A percentile compares a stretch with the other conserved stretches of the same genome.
Conservation (phyloP, 371 early-diverging fungal species). For the Circinella minor region DNA sequence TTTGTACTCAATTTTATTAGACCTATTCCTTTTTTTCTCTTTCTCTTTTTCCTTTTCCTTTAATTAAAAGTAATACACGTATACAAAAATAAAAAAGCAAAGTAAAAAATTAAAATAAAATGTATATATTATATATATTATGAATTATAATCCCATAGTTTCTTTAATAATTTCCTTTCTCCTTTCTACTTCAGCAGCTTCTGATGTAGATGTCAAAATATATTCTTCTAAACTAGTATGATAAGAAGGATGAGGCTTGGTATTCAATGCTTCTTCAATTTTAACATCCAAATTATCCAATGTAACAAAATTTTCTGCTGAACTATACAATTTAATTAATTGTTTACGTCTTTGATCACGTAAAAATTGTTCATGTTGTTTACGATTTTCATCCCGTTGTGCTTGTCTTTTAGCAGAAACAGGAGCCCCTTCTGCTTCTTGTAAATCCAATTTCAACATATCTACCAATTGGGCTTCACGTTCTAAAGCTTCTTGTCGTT, state of each 20-base stretch:
- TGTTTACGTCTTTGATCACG: conserved; percentile 33
- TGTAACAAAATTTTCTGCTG: conserved; percentile 45
- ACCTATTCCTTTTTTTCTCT: neutral
- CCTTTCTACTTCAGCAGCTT: conserved; percentile 39
- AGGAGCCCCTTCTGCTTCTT: neutral
- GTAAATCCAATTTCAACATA: conserved; percentile 26
- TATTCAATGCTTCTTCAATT: conserved; percentile 33
- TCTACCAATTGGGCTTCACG: conserved; percentile 37
- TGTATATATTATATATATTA: too few relatives aligned
- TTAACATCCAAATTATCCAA: conserved; percentile 50
- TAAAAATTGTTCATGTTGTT: conserved; percentile 25
- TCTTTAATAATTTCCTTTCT: conserved; percentile 45
- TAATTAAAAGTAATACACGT: too few relatives aligned
- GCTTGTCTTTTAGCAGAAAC: conserved; percentile 15
- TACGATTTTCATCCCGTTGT: conserved; percentile 32
- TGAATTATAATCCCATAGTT: conserved; percentile 51
- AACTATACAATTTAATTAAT: conserved; percentile 37
- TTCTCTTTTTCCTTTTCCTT: neutral
- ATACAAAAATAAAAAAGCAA: too few relatives aligned
- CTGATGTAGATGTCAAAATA: conserved; percentile 27
- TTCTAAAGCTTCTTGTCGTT: conserved; percentile 25
- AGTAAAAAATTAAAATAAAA: too few relatives aligned
- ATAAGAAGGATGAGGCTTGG: conserved; percentile 23
- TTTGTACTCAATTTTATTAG: conserved; percentile 20
- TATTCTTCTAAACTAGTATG: conserved; percentile 36